Conservation (phyloP, 2,329 filamentous ascomycete genomes). For the Hypoxylon sp. region DNA sequence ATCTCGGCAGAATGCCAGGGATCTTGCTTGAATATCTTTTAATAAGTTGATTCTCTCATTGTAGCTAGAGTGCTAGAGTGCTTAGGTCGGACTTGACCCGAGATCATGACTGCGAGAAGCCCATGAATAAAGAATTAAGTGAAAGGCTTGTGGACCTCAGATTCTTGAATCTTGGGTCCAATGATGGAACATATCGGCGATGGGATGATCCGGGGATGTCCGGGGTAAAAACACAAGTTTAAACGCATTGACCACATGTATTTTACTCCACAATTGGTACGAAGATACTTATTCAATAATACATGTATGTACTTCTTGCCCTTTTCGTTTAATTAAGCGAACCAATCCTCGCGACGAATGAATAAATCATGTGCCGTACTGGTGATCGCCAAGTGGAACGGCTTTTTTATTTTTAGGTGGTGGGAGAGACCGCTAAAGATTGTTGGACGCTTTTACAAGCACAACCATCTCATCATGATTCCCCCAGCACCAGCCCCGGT, state of each 20-base stretch:
- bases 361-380: slow-evolving; percentile 27
- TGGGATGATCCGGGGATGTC: neutral
- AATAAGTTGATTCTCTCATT: neutral
- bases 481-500: slow-evolving; percentile 2
- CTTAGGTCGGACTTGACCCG: no score
- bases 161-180: neutral
- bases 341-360: slow-evolving; percentile 15
- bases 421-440: slow-evolving; percentile 30
- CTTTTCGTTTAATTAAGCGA: slow-evolving; percentile 32
- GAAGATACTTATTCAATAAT: slow-evolving; percentile 4
- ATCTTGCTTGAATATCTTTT: neutral
- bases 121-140: neutral
- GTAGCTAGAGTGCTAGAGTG: neutral
- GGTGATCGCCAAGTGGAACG: slow-evolving; percentile 17
- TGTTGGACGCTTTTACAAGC: slow-evolving; percentile 1
- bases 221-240: neutral
- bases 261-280: neutral
- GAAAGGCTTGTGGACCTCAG: neutral
- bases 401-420: slow-evolving; percentile 33
- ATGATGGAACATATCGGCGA: neutral
- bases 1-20: neutral
- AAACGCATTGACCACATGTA: slow-evolving; percentile 13
- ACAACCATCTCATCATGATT: slow-evolving; percentile 19
- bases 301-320: slow-evolving; percentile 11
- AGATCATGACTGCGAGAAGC: neutral